These are phyloP conservation scores for Dionaea muscipula DNA, from an alignment of 179 eudicot species.

Conservation along the genomic window DNA sequence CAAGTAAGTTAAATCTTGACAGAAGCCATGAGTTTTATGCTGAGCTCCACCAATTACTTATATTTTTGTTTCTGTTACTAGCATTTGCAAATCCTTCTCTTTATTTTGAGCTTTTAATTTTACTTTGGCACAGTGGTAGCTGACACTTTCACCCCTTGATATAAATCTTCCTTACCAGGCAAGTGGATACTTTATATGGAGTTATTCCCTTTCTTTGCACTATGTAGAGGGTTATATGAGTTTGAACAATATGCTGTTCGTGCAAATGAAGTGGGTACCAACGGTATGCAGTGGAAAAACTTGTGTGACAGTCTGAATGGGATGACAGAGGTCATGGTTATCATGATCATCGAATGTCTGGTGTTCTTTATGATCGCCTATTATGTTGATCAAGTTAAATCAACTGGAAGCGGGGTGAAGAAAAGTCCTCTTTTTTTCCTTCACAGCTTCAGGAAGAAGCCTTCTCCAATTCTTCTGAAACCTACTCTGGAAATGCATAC, in stretches of 20 bases:
- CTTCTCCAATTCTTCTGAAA: slow-evolving; percentile 19
- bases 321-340: slow-evolving; percentile 58
- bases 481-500: slow-evolving; percentile 49
- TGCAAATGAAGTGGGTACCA: slow-evolving; percentile 40
- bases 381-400: slow-evolving; percentile 51
- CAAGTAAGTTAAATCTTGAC: slow-evolving; percentile 38
- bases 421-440: slow-evolving; percentile 42
- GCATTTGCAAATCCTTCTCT: background rate
- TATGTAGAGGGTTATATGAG: slow-evolving; percentile 68
- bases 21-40: background rate
- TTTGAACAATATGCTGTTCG: slow-evolving; percentile 47
- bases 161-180: slow-evolving; percentile 24
- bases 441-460: slow-evolving; percentile 28
- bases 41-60: background rate
- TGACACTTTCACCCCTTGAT: background rate
- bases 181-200: slow-evolving; percentile 79
- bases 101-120: no score
- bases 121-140: no score
- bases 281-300: slow-evolving; percentile 66
- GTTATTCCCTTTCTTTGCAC: slow-evolving; percentile 74
- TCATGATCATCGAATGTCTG: slow-evolving; percentile 72
- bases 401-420: slow-evolving; percentile 56
- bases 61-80: background rate
- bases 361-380: slow-evolving; percentile 51
- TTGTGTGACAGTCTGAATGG: slow-evolving; percentile 52